These are phyloP conservation scores for Penicillium sp. DNA, from an alignment of 2,329 filamentous ascomycete species.

Conservation along the genomic window DNA sequence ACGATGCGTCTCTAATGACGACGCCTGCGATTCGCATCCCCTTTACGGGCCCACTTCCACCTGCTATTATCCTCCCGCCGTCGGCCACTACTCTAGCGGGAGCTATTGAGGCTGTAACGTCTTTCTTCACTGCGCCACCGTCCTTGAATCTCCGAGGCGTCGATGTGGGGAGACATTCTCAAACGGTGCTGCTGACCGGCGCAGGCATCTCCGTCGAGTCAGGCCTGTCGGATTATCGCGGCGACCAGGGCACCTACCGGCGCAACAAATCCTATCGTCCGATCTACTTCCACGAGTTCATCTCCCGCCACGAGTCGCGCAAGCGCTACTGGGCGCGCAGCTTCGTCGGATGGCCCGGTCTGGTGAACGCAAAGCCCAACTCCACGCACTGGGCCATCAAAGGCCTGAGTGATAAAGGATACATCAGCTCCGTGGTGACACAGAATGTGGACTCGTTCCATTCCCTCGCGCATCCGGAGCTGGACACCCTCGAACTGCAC, in stretches of 20 bases:
- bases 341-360: conserved; percentile 86
- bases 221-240: conserved; percentile 89
- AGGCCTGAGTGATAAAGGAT: conserved; percentile 69
- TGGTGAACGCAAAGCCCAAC: conserved; percentile 80
- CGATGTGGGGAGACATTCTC: conserved; percentile 49
- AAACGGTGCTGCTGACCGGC: conserved; percentile 71
- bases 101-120: conserved; percentile 73
- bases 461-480: conserved; percentile 68
- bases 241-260: conserved; percentile 85
- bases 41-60: conserved; percentile 79
- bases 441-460: conserved; percentile 99
- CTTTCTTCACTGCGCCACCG: conserved; percentile 70
- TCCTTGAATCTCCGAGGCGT: conserved; percentile 50
- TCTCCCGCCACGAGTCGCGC: conserved; percentile 75
- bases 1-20: conserved; percentile 56
- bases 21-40: conserved; percentile 83
- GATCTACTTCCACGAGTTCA: conserved; percentile 91
- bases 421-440: conserved; percentile 78
- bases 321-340: conserved; percentile 96
- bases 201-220: conserved; percentile 93
- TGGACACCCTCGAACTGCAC: conserved; percentile 83
- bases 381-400: conserved; percentile 74
- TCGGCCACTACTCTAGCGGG: conserved; percentile 70
- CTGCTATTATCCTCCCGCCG: conserved; percentile 72
- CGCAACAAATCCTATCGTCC: conserved; percentile 88